Evolutionary conservation across 1,284 basidiomycete species (phyloP).

Genomic region (Melanopsichium pennsylvanicum): DNA sequence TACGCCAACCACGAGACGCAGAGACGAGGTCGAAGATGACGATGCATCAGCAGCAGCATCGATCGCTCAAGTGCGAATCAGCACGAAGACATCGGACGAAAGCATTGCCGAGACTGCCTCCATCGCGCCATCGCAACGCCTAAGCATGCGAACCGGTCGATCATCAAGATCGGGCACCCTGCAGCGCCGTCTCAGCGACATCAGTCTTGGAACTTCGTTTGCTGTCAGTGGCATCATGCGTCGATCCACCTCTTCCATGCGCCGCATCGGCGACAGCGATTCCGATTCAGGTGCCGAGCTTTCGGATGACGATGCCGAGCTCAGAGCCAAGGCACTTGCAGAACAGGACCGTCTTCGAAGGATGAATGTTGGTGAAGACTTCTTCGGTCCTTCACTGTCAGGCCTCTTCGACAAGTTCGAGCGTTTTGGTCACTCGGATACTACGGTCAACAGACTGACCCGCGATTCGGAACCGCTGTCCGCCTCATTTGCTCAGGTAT

Average conservation of each 20-base stretch:
- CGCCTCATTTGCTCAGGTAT: background rate
- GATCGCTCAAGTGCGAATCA: background rate
- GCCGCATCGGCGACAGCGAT: constrained; percentile 33
- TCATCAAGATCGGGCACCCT: constrained; percentile 39
- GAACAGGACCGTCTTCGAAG: constrained; percentile 57
- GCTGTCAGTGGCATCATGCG: constrained; percentile 49
- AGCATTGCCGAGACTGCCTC: constrained; percentile 12
- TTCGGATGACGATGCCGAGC: constrained; percentile 52
- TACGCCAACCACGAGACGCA: constrained; percentile 14
- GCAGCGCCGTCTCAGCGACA: constrained; percentile 47
- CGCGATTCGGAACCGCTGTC: constrained; percentile 5
- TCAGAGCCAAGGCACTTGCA: constrained; percentile 44
- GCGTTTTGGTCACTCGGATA: constrained; percentile 37
- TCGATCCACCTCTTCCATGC: constrained; percentile 8
- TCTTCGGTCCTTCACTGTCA: constrained; percentile 54
- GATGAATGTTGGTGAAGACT: constrained; percentile 62
- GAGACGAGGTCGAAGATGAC: constrained; percentile 4
- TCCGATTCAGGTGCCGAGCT: constrained; percentile 42
- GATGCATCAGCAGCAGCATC: constrained; percentile 15
- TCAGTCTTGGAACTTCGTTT: constrained; percentile 56
- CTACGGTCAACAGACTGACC: constrained; percentile 31
- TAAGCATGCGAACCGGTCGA: constrained; percentile 18
- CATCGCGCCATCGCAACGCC: constrained; percentile 23
- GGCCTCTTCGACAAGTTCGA: constrained; percentile 51
- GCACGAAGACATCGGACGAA: constrained; percentile 1